Percentiles rank a stretch among this genome's conserved stretches.
These are phyloP conservation scores for Magnusiomyces sp. DNA, from an alignment of 1,139 yeast species.

Conservation along the genomic window DNA sequence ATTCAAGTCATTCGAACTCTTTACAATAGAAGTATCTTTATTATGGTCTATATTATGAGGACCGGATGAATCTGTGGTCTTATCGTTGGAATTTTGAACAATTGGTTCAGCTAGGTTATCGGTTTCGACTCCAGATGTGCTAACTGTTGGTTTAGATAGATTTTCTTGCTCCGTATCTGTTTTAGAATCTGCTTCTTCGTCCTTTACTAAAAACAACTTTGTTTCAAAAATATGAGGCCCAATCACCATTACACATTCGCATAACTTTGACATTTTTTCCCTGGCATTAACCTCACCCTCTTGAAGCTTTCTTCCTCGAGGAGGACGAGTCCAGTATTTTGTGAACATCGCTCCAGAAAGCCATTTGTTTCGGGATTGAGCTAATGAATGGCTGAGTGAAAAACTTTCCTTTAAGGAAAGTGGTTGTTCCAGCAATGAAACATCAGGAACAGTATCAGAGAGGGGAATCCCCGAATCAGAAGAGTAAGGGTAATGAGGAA, in stretches of 20 bases:
- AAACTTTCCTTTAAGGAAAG: conserved; percentile 53
- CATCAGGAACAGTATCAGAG: conserved; percentile 53
- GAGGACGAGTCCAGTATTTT: conserved; percentile 62
- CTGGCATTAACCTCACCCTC: conserved; percentile 48
- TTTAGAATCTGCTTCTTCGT: conserved; percentile 36
- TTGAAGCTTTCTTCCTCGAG: conserved; percentile 45
- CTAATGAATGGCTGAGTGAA: conserved; percentile 45
- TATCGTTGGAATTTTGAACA: too few relatives aligned
- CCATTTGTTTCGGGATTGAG: conserved; percentile 70
- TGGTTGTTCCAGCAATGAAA: conserved; percentile 53
- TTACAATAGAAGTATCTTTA: too few relatives aligned
- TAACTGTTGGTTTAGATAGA: neutral
- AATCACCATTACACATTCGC: conserved; percentile 61
- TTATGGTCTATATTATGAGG: too few relatives aligned
- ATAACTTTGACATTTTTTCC: conserved; percentile 82
- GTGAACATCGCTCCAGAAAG: conserved; percentile 65
- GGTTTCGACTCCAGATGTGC: too few relatives aligned
- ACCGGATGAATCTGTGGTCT: too few relatives aligned
- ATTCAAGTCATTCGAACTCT: too few relatives aligned
- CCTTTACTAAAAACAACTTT: conserved; percentile 72
- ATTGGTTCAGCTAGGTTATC: too few relatives aligned
- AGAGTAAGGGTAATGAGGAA: conserved; percentile 55
- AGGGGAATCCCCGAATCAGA: conserved; percentile 65
- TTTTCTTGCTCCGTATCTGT: neutral
- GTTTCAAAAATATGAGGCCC: conserved; percentile 83